Evolutionary conservation across 2,329 filamentous ascomycete genomes (phyloP).

Genomic region (Rhynchosporium graminicola): DNA sequence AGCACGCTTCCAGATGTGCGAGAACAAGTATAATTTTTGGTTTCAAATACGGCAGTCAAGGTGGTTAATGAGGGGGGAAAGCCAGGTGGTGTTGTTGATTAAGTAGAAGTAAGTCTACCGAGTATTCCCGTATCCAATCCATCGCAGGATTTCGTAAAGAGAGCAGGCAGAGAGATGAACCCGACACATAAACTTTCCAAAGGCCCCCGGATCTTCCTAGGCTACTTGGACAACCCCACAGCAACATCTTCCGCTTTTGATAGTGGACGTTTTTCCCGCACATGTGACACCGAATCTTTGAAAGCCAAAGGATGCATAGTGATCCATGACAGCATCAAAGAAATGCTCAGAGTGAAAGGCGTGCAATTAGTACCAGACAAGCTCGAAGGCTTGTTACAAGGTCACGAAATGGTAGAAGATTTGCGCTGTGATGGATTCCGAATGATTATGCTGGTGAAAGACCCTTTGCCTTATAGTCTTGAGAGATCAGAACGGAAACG

Average conservation of each 20-base stretch:
- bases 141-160: background rate
- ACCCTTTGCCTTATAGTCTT: slow-evolving; percentile 66
- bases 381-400: slow-evolving; percentile 52
- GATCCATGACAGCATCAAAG: slow-evolving; percentile 66
- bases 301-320: slow-evolving; percentile 23
- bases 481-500: slow-evolving; percentile 32
- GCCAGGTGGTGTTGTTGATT: slow-evolving; percentile 41
- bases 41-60: slow-evolving; percentile 59
- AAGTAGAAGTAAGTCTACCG: slow-evolving; percentile 3
- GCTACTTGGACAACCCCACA: slow-evolving; percentile 26
- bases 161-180: background rate
- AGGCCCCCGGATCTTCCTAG: slow-evolving; percentile 33
- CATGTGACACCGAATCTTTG: slow-evolving; percentile 28
- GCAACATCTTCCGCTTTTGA: slow-evolving; percentile 23
- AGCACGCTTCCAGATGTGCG: slow-evolving; percentile 58
- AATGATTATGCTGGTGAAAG: slow-evolving; percentile 61
- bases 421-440: slow-evolving; percentile 62
- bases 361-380: slow-evolving; percentile 69
- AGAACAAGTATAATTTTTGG: slow-evolving; percentile 54
- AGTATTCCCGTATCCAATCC: background rate
- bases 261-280: slow-evolving; percentile 25
- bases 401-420: slow-evolving; percentile 53
- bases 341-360: slow-evolving; percentile 62
- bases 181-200: slow-evolving; percentile 44
- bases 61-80: slow-evolving; percentile 48